phyloP scores from a whole-genome alignment of 2,329 filamentous ascomycete species.

The Trichoderma semiorbis region DNA sequence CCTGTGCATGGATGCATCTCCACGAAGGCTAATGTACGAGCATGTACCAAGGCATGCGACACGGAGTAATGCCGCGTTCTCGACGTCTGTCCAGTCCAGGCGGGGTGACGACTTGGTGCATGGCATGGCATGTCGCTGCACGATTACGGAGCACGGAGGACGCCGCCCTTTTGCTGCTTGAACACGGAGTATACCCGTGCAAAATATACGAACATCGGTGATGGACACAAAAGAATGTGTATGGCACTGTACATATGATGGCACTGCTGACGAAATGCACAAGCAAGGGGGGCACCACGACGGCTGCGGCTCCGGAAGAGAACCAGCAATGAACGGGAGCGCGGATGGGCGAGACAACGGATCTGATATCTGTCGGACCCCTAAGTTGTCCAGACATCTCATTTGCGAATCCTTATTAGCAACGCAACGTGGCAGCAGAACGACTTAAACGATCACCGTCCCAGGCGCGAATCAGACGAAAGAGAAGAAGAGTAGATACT shows the following conservation, averaged over 20 bases:
- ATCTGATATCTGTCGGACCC: neutral
- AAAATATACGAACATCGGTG: neutral
- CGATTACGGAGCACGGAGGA: conserved; percentile 6
- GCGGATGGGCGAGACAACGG: neutral
- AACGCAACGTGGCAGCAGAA: neutral
- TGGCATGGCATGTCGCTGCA: neutral
- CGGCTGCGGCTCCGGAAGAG: neutral
- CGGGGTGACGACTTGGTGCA: neutral
- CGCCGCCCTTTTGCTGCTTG: neutral
- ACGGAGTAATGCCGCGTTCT: conserved; percentile 6
- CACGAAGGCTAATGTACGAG: neutral
- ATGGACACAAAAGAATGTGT: neutral
- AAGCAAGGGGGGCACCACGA: neutral
- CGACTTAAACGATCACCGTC: neutral
- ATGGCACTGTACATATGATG: neutral
- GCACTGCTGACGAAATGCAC: neutral
- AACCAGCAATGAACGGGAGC: neutral
- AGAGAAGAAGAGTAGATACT: neutral
- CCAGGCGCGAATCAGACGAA: neutral
- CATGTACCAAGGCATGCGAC: neutral
- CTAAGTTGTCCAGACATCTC: neutral
- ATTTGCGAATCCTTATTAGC: neutral
- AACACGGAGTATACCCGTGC: neutral
- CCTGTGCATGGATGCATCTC: neutral
- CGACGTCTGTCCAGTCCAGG: neutral